phyloP scores from a whole-genome alignment of 2,329 filamentous ascomycete species.

The Cordyceps cateniannulata region DNA sequence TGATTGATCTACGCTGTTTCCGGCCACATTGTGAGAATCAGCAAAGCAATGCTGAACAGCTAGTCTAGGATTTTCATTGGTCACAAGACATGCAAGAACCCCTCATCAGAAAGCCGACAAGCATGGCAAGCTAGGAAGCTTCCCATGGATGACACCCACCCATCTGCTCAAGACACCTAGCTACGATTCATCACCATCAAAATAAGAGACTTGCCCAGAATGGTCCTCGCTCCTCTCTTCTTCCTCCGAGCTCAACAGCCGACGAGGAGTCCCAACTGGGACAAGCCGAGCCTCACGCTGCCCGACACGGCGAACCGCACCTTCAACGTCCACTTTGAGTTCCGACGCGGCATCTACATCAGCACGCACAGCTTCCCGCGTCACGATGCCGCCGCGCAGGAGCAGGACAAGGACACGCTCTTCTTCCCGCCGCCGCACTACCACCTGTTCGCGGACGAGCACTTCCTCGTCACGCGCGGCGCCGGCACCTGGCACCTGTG shows the following conservation, averaged over 20 bases:
- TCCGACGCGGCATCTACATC: not conserved
- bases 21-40: too few species aligned
- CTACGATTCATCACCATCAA: too few species aligned
- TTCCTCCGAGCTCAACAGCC: slow-evolving; percentile 4
- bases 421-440: slow-evolving; percentile 19
- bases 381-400: not conserved
- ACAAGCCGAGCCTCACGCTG: not conserved
- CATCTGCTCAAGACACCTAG: too few species aligned
- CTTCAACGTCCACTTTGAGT: not conserved
- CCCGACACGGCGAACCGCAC: not conserved
- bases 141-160: too few species aligned
- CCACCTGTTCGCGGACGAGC: slow-evolving; percentile 18
- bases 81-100: too few species aligned
- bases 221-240: slow-evolving; percentile 6
- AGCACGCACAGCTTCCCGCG: slow-evolving; percentile 7
- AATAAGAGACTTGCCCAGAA: not conserved
- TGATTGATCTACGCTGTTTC: too few species aligned
- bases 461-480: slow-evolving; percentile 17
- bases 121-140: too few species aligned
- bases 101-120: too few species aligned
- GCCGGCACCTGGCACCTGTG: slow-evolving; percentile 15
- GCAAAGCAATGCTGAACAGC: too few species aligned
- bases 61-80: too few species aligned
- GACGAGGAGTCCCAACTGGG: not conserved
- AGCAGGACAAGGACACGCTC: not conserved